Evolutionary conservation across 768 basidiomycete genomes (phyloP).

Genomic region (Lyophyllum decastes): DNA sequence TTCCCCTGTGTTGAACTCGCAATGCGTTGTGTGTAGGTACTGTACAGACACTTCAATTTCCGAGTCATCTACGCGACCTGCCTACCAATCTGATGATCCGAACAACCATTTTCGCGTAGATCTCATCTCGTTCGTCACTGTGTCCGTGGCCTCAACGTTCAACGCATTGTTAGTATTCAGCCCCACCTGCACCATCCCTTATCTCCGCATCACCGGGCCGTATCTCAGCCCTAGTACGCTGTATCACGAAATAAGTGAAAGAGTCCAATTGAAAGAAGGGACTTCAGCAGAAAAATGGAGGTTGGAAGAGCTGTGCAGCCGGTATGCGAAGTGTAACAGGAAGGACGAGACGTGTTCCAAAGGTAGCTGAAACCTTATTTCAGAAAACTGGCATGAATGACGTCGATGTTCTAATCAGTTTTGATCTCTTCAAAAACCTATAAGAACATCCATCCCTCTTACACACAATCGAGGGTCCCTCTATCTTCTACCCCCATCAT

Average conservation of each 20-base stretch:
- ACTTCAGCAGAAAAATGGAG: neutral
- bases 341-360: neutral
- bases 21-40: too few species aligned
- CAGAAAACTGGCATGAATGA: conserved; percentile 4
- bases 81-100: too few species aligned
- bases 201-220: conserved; percentile 2
- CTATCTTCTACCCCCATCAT: conserved; percentile 36
- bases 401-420: conserved; percentile 1
- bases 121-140: neutral
- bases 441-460: conserved; percentile 11
- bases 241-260: neutral
- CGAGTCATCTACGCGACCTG: too few species aligned
- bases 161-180: neutral
- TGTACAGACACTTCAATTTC: too few species aligned
- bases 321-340: neutral
- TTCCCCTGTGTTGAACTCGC: too few species aligned
- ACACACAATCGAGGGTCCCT: neutral
- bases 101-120: neutral
- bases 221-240: neutral
- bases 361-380: neutral
- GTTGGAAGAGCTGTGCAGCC: neutral
- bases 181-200: neutral
- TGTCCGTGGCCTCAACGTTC: conserved; percentile 1
- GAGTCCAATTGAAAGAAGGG: neutral
- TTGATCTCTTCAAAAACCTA: conserved; percentile 10